Evolutionary conservation across 148 eudicot species (phyloP).

Genomic region (Vaccinium vitisidaea): DNA sequence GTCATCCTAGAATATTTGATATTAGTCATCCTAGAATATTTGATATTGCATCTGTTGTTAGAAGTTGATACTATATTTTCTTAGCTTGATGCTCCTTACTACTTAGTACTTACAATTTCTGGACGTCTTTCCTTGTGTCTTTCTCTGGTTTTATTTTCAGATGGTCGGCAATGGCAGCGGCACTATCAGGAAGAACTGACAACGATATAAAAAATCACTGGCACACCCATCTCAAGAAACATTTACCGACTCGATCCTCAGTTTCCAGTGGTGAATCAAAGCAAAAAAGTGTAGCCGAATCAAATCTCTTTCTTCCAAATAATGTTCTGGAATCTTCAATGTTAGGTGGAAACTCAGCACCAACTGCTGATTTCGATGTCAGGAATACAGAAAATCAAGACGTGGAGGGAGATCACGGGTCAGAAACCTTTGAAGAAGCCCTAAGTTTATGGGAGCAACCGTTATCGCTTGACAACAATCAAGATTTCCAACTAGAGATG

Average conservation of each 20-base stretch:
- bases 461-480: not conserved
- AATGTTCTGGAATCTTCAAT: not conserved
- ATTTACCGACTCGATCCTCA: not conserved
- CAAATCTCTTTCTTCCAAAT: not conserved
- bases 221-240: conserved; percentile 14
- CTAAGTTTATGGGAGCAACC: not conserved
- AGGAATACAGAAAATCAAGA: not conserved
- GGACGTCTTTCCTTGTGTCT: not conserved
- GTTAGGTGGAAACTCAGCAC: too few relatives aligned
- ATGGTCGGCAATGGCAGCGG: conserved; percentile 17
- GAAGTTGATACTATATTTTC: not conserved
- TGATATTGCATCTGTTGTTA: not conserved
- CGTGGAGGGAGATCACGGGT: not conserved
- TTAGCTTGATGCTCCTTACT: not conserved
- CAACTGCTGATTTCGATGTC: not conserved
- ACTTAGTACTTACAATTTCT: not conserved
- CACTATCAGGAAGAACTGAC: conserved; percentile 7
- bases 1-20: not conserved
- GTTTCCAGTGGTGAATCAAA: not conserved
- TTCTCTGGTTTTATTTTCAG: not conserved
- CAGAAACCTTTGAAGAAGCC: not conserved
- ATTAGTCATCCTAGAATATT: not conserved
- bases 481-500: not conserved
- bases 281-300: not conserved
- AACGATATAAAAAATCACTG: conserved; percentile 14